Percentiles rank a stretch among this genome's conserved stretches.
These are phyloP conservation scores for Suhomyces taliae DNA, from an alignment of 1,139 yeast genomes.

Conservation along the genomic window DNA sequence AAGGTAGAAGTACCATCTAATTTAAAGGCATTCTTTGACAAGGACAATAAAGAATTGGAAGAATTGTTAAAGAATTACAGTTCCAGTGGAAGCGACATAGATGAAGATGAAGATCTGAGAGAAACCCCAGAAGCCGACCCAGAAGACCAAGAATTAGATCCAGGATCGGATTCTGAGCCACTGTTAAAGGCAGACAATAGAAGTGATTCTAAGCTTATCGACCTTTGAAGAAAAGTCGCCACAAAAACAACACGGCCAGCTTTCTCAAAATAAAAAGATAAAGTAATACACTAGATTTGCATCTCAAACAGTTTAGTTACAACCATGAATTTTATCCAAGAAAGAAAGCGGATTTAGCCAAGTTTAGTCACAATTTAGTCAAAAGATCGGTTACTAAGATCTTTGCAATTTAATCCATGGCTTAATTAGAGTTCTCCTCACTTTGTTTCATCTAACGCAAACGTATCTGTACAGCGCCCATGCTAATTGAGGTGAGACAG, in stretches of 20 bases:
- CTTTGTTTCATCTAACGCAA: too few species aligned
- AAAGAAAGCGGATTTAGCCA: too few species aligned
- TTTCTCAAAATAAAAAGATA: too few species aligned
- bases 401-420: too few species aligned
- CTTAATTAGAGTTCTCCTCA: too few species aligned
- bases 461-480: too few species aligned
- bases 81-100: slow-evolving; percentile 2
- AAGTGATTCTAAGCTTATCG: not conserved
- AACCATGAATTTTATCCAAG: too few species aligned
- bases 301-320: too few species aligned
- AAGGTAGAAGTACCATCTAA: slow-evolving; percentile 13
- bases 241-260: not conserved
- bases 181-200: not conserved
- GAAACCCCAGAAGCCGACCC: not conserved
- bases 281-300: too few species aligned
- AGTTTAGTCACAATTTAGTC: too few species aligned
- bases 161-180: slow-evolving; percentile 1
- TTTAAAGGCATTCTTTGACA: slow-evolving; percentile 18
- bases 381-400: too few species aligned
- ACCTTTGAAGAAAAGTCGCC: not conserved
- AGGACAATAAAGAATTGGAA: slow-evolving; percentile 18
- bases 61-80: slow-evolving; percentile 3
- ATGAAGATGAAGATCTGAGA: not conserved
- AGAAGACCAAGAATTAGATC: not conserved
- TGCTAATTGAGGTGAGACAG: too few species aligned